Evolutionary conservation across 1,139 yeast species (phyloP).

Genomic region (Meyerozyma guilliermondii): DNA sequence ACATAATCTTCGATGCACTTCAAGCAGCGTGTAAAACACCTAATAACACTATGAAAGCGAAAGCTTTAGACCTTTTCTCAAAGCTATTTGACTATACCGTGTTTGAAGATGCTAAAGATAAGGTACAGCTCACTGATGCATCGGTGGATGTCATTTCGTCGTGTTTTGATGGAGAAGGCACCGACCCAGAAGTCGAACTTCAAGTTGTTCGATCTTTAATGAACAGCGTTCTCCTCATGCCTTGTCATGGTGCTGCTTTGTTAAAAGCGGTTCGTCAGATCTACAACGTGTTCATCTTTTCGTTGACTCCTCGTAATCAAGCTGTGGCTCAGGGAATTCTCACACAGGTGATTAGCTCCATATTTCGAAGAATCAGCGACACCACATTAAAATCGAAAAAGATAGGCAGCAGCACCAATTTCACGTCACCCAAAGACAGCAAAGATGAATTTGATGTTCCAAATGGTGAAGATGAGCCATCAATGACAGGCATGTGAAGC

Average conservation of each 20-base stretch:
- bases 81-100: constrained; percentile 41
- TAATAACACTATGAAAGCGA: constrained; percentile 28
- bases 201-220: constrained; percentile 91
- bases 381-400: constrained; percentile 15
- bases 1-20: constrained; percentile 35
- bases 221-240: constrained; percentile 76
- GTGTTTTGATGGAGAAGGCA: constrained; percentile 87
- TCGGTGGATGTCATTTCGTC: constrained; percentile 82
- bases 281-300: constrained; percentile 84
- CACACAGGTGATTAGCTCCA: constrained; percentile 82
- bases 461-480: constrained; percentile 11
- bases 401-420: constrained; percentile 17
- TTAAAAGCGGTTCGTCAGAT: constrained; percentile 90
- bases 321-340: constrained; percentile 93
- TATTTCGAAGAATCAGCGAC: constrained; percentile 68
- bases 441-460: constrained; percentile 16
- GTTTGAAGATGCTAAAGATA: constrained; percentile 31
- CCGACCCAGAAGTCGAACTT: constrained; percentile 82
- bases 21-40: constrained; percentile 35
- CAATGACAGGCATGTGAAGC: constrained; percentile 4
- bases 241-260: constrained; percentile 87
- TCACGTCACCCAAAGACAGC: constrained; percentile 17
- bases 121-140: constrained; percentile 66
- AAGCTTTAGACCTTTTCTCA: constrained; percentile 42
- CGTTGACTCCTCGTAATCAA: constrained; percentile 78